phyloP scores from a whole-genome alignment of 1,284 basidiomycete species.

The Agaricales sp. region DNA sequence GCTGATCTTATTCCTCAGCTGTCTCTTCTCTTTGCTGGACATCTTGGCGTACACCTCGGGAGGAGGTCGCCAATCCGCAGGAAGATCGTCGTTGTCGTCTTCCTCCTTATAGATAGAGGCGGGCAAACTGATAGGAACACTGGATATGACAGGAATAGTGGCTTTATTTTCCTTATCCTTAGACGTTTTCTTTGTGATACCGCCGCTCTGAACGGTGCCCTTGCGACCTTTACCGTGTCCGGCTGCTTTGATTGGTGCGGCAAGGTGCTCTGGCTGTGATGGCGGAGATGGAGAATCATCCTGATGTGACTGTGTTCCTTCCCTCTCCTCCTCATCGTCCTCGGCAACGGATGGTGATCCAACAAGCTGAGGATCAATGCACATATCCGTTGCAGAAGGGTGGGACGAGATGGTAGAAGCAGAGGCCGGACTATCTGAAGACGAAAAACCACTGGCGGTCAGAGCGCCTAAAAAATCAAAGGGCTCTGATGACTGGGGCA shows the following conservation, averaged over 20 bases:
- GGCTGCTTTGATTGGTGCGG: slow-evolving; percentile 40
- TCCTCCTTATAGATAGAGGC: slow-evolving; percentile 15
- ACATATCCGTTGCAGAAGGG: not conserved
- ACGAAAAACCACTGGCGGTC: too few species aligned
- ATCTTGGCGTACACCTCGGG: slow-evolving; percentile 96
- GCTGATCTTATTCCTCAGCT: slow-evolving; percentile 93
- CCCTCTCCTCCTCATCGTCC: not conserved
- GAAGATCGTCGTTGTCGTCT: slow-evolving; percentile 39
- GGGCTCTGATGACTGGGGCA: not conserved
- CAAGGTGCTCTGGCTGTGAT: slow-evolving; percentile 14
- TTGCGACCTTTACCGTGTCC: slow-evolving; percentile 56
- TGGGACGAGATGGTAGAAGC: not conserved
- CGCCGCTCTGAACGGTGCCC: slow-evolving; percentile 64
- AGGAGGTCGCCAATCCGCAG: slow-evolving; percentile 73
- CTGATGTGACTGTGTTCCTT: too few species aligned
- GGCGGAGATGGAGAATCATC: not conserved
- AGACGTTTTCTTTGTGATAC: slow-evolving; percentile 49
- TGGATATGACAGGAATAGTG: slow-evolving; percentile 2
- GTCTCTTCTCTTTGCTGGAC: slow-evolving; percentile 91
- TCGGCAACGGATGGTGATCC: not conserved
- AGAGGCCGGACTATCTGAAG: not conserved
- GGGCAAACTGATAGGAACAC: slow-evolving; percentile 13
- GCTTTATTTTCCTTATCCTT: slow-evolving; percentile 28
- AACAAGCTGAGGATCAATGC: not conserved
- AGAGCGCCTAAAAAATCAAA: not conserved